phyloP scores from a whole-genome alignment of 2,329 filamentous ascomycete genomes.

The Furcasterigmium sp. region DNA sequence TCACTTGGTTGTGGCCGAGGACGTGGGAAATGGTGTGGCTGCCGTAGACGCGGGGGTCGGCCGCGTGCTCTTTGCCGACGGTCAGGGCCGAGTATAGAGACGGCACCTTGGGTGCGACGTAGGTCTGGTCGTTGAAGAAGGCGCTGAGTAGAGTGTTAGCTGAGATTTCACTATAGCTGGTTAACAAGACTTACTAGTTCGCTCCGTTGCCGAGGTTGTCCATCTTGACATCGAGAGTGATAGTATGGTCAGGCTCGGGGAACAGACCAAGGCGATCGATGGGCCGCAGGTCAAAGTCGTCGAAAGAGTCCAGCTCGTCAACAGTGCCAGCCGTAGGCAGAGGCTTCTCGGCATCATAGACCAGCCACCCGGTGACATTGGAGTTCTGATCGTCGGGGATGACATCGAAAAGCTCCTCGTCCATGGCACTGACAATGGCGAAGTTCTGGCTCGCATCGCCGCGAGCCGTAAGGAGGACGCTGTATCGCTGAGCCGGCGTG shows the following conservation, averaged over 20 bases:
- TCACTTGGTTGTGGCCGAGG: slow-evolving; percentile 45
- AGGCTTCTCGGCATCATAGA: slow-evolving; percentile 21
- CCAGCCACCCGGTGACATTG: slow-evolving; percentile 29
- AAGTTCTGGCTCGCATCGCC: slow-evolving; percentile 39
- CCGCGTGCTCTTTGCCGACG: slow-evolving; percentile 35
- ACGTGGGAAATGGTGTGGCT: slow-evolving; percentile 45
- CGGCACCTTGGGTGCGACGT: slow-evolving; percentile 59
- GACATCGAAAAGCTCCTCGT: slow-evolving; percentile 29
- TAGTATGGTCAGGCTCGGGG: slow-evolving; percentile 40
- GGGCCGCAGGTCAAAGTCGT: slow-evolving; percentile 50
- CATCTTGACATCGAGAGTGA: slow-evolving; percentile 50
- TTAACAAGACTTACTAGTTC: slow-evolving; percentile 34
- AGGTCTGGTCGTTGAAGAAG: slow-evolving; percentile 60
- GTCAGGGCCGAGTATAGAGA: slow-evolving; percentile 62
- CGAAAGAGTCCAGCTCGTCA: slow-evolving; percentile 44
- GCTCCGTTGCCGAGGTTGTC: slow-evolving; percentile 63
- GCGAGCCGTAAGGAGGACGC: slow-evolving; percentile 41
- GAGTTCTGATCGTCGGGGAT: slow-evolving; percentile 47
- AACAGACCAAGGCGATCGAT: slow-evolving; percentile 44
- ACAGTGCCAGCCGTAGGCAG: slow-evolving; percentile 27
- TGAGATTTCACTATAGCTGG: too few relatives aligned
- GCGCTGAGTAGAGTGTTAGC: slow-evolving; percentile 24
- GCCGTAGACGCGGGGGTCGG: slow-evolving; percentile 46
- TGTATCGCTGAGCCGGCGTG: slow-evolving; percentile 42
- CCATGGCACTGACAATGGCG: slow-evolving; percentile 39